Base-by-base conservation (phyloP, 352 stramenopile genomes). In the Phytopythium delawarense region DNA sequence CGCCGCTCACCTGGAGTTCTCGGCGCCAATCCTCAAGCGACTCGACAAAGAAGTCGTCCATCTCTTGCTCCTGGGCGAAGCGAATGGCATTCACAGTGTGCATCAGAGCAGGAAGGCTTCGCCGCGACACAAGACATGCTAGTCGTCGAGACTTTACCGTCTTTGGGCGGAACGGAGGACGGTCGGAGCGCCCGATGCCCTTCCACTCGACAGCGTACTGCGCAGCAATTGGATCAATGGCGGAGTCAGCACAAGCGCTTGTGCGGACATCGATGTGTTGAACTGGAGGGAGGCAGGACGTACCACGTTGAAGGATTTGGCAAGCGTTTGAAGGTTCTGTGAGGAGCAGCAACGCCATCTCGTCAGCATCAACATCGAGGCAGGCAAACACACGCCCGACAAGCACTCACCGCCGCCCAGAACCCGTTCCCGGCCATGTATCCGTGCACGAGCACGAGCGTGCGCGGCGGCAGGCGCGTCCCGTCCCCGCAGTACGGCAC, bases 141-240 rank as follows among this genome's bases (percentile, higher is more conserved):
- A 67, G 45, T 57, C 20, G 1, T 35, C 18, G 7, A 18, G 12
- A 56, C 11, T 25, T 53, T 67, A 86, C 78, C 12, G 65, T 82
- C 59, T 88, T 89, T 1, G 81, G 80, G 21, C 66, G 60, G 65
- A 85, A 89, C 37, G 65, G 67, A 9, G 84, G 82, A 1, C 84
- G 84, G 46, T 87, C 76, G 0, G 82, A 92, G 20, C 84, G 82
- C 35, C 84, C 84, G 37, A 91, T 89, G 25, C 84, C 84, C 59
- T 85, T 88, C 84, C 84, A 94, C 34, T 94, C 84, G 30, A 94
- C 84, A 13, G 84, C 82, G 53, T 91, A 94, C 84, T 92, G 23
- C 30, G 1, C 57, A 12, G 53, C 51, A 32, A 57, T 46, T 37
- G 60, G 39, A 52, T 51, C 59, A 30, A 51, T 15, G 53, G 20